A percentile compares a stretch with the other conserved stretches of the same genome.
phyloP scores from a whole-genome alignment of 2,329 filamentous ascomycete species.

The Lasiodiplodia theobromae region DNA sequence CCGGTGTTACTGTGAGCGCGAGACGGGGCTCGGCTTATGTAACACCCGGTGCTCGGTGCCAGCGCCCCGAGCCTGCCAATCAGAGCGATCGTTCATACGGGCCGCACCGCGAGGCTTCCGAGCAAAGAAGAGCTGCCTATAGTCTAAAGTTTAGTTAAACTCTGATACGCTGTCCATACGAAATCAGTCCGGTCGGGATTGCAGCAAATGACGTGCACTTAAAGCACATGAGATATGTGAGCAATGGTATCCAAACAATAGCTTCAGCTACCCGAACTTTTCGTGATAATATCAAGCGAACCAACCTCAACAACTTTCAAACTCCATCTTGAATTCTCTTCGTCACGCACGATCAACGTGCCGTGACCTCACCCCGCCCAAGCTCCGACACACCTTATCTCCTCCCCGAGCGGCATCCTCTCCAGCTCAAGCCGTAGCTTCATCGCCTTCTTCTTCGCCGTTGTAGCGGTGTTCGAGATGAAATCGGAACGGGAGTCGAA shows the following conservation, averaged over 20 bases:
- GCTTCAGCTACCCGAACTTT: no score
- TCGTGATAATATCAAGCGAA: no score
- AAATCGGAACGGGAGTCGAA: not conserved
- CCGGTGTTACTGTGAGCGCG: not conserved
- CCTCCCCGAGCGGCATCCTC: not conserved
- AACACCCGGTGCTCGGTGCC: not conserved
- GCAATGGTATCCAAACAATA: no score
- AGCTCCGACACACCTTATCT: not conserved
- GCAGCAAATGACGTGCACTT: no score
- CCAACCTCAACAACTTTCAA: no score
- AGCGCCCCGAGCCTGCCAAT: not conserved
- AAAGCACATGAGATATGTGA: no score
- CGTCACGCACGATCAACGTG: no score
- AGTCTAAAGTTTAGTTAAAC: not conserved
- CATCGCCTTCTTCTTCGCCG: not conserved
- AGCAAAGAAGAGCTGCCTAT: not conserved
- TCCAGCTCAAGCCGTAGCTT: not conserved
- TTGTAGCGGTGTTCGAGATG: not conserved
- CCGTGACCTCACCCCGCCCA: not conserved
- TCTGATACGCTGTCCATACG: no score
- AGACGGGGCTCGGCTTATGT: not conserved
- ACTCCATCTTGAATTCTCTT: no score
- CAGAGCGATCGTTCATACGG: not conserved
- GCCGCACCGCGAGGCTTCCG: no score
- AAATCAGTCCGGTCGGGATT: no score